These are phyloP conservation scores for Eucalyptus grandis DNA, from an alignment of 345 rosid genomes.

Conservation along the genomic window DNA sequence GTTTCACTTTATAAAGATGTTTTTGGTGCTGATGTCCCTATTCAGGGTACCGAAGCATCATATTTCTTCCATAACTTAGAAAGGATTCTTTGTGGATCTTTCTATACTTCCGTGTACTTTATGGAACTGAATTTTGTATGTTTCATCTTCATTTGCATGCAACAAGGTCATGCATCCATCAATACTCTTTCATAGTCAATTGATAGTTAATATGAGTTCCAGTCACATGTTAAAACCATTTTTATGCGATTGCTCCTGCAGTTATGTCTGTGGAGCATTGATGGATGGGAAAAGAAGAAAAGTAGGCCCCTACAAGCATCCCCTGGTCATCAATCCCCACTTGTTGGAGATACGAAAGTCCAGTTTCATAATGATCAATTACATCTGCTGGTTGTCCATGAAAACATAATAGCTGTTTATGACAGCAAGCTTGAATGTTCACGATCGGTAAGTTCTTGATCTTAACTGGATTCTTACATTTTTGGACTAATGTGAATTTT, in stretches of 20 bases:
- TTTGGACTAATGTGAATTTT: neutral
- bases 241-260: neutral
- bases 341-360: constrained; percentile 27
- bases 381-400: constrained; percentile 32
- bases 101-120: neutral
- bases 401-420: constrained; percentile 26
- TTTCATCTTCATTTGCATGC: neutral
- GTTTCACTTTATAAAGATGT: neutral
- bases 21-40: neutral
- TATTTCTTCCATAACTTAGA: neutral
- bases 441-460: constrained; percentile 13
- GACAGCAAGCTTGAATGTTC: constrained; percentile 36
- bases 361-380: constrained; percentile 40
- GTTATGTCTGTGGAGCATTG: constrained; percentile 73
- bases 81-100: neutral
- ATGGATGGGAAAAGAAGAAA: constrained; percentile 65
- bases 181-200: neutral
- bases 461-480: neutral
- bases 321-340: constrained; percentile 19
- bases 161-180: neutral
- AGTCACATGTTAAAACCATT: neutral
- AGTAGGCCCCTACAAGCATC: constrained; percentile 20
- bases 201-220: neutral
- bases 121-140: neutral
- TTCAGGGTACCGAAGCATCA: neutral